Evolutionary conservation across 169 alveolate species (phyloP).

Genomic region (Plasmodium vivax): DNA sequence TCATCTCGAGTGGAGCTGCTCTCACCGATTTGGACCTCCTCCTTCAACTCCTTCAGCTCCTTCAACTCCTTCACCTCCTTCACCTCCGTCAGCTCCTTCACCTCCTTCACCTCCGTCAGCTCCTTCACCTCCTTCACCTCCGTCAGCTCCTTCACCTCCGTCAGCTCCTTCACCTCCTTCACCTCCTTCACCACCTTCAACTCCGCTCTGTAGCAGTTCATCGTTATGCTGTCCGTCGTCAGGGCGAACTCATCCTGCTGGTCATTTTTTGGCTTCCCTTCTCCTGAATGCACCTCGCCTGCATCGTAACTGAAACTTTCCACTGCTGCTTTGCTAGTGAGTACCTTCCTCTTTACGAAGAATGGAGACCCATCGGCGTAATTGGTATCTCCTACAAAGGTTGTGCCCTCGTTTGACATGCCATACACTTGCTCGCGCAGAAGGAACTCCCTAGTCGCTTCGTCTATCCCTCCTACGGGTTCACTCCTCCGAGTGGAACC

Average conservation of each 20-base stretch:
- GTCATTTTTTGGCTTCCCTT: neutral
- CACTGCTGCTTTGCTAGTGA: neutral
- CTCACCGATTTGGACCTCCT: neutral
- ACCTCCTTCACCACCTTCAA: neutral
- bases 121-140: neutral
- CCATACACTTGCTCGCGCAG: neutral
- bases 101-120: too few relatives aligned
- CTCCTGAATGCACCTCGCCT: neutral
- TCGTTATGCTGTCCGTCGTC: slow-evolving; percentile 4
- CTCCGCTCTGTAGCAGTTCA: slow-evolving; percentile 25
- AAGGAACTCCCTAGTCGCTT: neutral
- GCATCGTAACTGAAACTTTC: neutral
- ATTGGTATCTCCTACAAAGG: neutral
- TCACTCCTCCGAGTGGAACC: neutral
- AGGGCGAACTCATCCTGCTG: neutral
- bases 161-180: too few relatives aligned
- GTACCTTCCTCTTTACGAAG: neutral
- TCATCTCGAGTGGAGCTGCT: neutral
- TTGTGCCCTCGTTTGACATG: neutral
- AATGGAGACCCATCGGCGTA: neutral
- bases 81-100: too few relatives aligned
- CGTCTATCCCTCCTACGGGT: neutral
- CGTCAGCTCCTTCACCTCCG: too few relatives aligned
- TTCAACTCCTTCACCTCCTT: too few relatives aligned
- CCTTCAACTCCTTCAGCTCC: neutral